phyloP scores from a whole-genome alignment of 805 yeast species.

The Cyberlindnera americana region DNA sequence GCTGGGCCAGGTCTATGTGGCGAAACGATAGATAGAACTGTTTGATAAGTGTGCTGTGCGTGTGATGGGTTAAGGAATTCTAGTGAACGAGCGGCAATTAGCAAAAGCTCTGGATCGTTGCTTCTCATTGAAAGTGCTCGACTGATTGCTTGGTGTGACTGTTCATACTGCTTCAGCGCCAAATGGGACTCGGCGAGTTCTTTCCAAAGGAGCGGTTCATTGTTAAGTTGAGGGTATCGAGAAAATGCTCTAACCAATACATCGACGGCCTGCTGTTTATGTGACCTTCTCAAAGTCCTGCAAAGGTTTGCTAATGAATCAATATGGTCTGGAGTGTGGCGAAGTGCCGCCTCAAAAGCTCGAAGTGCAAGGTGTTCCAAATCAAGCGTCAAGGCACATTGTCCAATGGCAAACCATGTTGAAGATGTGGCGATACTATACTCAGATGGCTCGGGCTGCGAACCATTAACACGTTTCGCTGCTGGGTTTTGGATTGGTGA shows the following conservation, averaged over 20 bases:
- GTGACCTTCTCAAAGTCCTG: constrained; percentile 16
- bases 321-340: constrained; percentile 23
- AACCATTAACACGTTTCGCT: constrained; percentile 17
- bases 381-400: constrained; percentile 23
- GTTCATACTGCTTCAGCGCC: constrained; percentile 43
- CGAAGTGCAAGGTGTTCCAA: constrained; percentile 19
- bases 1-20: constrained; percentile 26
- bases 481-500: constrained; percentile 16
- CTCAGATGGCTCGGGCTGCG: constrained; percentile 8
- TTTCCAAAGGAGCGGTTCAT: constrained; percentile 39
- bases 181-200: constrained; percentile 53
- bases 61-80: constrained; percentile 40
- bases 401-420: constrained; percentile 25
- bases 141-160: constrained; percentile 47
- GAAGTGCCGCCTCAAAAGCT: constrained; percentile 23
- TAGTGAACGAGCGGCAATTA: constrained; percentile 47
- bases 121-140: constrained; percentile 38
- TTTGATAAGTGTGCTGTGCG: constrained; percentile 45
- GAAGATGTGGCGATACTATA: constrained; percentile 15
- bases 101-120: constrained; percentile 44
- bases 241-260: constrained; percentile 20
- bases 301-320: constrained; percentile 20
- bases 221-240: constrained; percentile 35
- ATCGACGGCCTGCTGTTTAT: constrained; percentile 23
- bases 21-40: constrained; percentile 38